These are phyloP conservation scores for Trichomonas gallinae DNA, from an alignment of 208 protist genomes.

Conservation along the genomic window DNA sequence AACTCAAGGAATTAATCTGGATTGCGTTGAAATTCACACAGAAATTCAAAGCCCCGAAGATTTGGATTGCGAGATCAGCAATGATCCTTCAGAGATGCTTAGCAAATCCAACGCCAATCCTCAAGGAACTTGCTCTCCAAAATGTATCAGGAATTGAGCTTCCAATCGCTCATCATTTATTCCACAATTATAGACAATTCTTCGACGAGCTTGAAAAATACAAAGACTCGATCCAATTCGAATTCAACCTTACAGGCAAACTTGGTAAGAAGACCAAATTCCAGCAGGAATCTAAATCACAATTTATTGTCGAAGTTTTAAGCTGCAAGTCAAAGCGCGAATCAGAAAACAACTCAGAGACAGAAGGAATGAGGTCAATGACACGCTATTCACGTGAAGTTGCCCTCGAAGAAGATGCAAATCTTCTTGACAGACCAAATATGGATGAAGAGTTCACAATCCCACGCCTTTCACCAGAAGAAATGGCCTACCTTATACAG, in stretches of 20 bases:
- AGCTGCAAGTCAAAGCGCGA: background rate
- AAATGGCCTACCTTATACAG: background rate
- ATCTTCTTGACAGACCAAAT: background rate
- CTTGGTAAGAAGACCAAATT: constrained; percentile 16
- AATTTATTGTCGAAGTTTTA: background rate
- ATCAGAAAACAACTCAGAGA: background rate
- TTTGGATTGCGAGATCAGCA: background rate
- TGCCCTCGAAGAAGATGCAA: background rate
- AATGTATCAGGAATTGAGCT: background rate
- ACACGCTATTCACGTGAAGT: background rate
- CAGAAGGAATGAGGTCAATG: background rate
- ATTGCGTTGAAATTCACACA: background rate
- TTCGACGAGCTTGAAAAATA: background rate
- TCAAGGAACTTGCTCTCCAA: background rate
- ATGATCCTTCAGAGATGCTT: background rate
- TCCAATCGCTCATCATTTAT: background rate
- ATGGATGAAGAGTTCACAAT: background rate
- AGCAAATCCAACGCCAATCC: background rate
- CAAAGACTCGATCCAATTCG: background rate
- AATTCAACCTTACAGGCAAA: background rate
- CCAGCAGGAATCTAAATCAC: constrained; percentile 2
- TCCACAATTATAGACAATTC: background rate
- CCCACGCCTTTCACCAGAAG: background rate
- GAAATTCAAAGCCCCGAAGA: background rate
- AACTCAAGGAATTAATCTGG: background rate